Base-by-base conservation (phyloP, 305 asterid species). In the Nicotiana rustica region DNA sequence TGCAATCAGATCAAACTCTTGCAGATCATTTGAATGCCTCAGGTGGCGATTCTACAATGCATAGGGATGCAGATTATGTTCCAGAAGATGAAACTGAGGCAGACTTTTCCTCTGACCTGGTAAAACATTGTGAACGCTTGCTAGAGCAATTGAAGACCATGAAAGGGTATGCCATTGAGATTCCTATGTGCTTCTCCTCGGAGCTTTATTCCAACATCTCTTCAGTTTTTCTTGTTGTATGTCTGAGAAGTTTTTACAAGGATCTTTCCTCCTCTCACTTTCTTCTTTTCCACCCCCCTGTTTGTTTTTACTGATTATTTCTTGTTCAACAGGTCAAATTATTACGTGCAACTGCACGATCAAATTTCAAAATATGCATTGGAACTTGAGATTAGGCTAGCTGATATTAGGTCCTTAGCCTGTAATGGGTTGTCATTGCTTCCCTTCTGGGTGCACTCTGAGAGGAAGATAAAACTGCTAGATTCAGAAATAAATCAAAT, bases 391-490 rank as follows among this genome's bases (percentile, higher is more conserved):
- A 90, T 84, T 78, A 92, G 98, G 86, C 91, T 93, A 47, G 86
- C 90, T 35, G 99, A 96, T 88, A 89, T 95, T 67, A 92, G 88
- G 86, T 87, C 99, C 44, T 83, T 97, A 85, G 90, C 94, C 86
- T 90, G 91, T 83, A 85, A 89, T 83, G 97, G 92, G 57, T 86
- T 92, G 62, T 90, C 90, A 12, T 83, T 97, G 75, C 93, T 90
- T 85, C 94, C 97, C 19, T 97, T 91, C 85, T 97, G 98, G 99
- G 86, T 89, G 88, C 97, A 92, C 84, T 90, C 94, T 36, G 93
- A 90, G 86, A 85, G 81, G 82, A 93, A 86, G 89, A 83, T 97
- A 31, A 90, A 91, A 83, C 89, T 84, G 79, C 89, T 97, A 57
- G 96, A 93, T 84, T 90, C 90, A 75, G 85, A 81, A 0, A 76